Percentiles rank a stretch among this genome's conserved stretches.
phyloP scores from a whole-genome alignment of 768 basidiomycete species.

The Boletus sp. region DNA sequence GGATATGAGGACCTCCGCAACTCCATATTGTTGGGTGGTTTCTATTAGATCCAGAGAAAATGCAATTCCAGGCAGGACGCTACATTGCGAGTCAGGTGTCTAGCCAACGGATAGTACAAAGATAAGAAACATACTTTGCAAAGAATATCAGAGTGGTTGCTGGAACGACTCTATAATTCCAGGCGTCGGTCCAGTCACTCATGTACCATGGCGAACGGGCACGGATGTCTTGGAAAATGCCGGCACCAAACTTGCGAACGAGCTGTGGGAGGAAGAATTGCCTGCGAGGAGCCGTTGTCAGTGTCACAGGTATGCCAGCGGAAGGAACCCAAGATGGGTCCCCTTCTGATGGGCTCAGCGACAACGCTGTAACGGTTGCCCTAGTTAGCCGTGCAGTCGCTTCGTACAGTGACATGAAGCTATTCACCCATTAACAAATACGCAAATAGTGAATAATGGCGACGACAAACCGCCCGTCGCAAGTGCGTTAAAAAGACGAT shows the following conservation, averaged over 20 bases:
- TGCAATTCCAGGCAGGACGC: slow-evolving; percentile 87
- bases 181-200: slow-evolving; percentile 89
- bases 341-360: not conserved
- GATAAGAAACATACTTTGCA: slow-evolving; percentile 58
- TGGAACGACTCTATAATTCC: slow-evolving; percentile 88
- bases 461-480: not conserved
- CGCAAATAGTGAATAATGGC: not conserved
- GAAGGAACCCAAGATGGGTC: not conserved
- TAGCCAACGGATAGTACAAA: not conserved
- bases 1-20: slow-evolving; percentile 78
- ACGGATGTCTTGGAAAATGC: slow-evolving; percentile 69
- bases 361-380: not conserved
- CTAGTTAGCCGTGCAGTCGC: not conserved
- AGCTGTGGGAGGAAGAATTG: slow-evolving; percentile 1
- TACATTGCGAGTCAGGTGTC: slow-evolving; percentile 23
- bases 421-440: not conserved
- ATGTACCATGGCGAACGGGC: slow-evolving; percentile 76
- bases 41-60: slow-evolving; percentile 92
- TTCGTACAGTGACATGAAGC: not conserved
- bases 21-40: slow-evolving; percentile 86
- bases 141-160: slow-evolving; percentile 86
- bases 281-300: not conserved
- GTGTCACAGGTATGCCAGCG: slow-evolving; percentile 1
- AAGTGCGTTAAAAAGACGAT: no score
- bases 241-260: slow-evolving; percentile 44